phyloP scores from a whole-genome alignment of 306 rosid genomes.

The Prunus dulcis region DNA sequence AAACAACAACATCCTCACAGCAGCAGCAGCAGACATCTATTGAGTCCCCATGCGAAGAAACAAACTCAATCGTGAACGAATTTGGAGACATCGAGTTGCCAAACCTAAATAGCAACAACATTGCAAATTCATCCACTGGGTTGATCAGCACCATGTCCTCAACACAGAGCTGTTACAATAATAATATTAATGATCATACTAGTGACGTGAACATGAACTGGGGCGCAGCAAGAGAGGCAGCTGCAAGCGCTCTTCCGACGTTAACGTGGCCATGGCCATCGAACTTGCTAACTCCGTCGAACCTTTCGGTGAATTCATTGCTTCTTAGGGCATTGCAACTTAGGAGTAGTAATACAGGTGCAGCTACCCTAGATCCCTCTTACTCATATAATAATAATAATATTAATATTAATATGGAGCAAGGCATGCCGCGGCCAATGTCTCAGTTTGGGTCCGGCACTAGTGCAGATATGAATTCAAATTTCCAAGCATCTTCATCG shows the following conservation, averaged over 20 bases:
- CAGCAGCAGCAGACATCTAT: conserved; percentile 30
- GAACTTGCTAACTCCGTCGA: conserved; percentile 45
- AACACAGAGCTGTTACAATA: conserved; percentile 30
- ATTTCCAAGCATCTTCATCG: conserved; percentile 42
- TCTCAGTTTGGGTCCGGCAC: conserved; percentile 19
- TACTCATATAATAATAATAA: not conserved
- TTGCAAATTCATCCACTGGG: conserved; percentile 40
- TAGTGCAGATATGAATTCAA: conserved; percentile 31
- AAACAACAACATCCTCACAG: conserved; percentile 40
- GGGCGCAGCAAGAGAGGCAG: conserved; percentile 36
- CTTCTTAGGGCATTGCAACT: conserved; percentile 90
- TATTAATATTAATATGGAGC: conserved; percentile 8
- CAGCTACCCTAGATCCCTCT: conserved; percentile 10
- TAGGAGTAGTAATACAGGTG: conserved; percentile 45
- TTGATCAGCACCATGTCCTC: conserved; percentile 33
- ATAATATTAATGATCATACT: not conserved
- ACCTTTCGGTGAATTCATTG: conserved; percentile 60
- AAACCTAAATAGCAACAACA: conserved; percentile 25
- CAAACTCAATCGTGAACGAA: conserved; percentile 60
- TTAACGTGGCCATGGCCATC: conserved; percentile 50
- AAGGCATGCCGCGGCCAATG: conserved; percentile 18
- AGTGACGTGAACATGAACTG: conserved; percentile 36
- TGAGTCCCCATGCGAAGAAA: conserved; percentile 63
- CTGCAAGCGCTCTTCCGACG: conserved; percentile 34
- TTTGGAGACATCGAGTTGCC: conserved; percentile 67